A percentile compares a stretch with the other conserved stretches of the same genome.
Evolutionary conservation across 2,329 filamentous ascomycete genomes (phyloP).

Genomic region (Fusarium avenaceum): DNA sequence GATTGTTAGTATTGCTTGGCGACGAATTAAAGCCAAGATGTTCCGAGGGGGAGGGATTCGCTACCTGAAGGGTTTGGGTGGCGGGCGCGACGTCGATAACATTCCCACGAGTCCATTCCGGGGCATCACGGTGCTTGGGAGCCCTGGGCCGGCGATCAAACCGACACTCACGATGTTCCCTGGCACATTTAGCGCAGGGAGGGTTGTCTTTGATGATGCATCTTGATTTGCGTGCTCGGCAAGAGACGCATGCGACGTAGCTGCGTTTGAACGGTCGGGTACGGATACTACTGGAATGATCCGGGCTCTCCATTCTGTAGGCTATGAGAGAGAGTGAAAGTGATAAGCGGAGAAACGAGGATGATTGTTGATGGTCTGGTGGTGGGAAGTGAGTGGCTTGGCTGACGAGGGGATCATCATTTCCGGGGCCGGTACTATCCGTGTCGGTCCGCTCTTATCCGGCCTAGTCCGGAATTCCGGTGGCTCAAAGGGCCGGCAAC

Average conservation of each 20-base stretch:
- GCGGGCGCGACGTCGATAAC: too few relatives aligned
- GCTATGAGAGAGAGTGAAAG: not conserved
- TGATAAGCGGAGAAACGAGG: too few relatives aligned
- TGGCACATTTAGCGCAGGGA: slow-evolving; percentile 33
- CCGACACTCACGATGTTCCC: slow-evolving; percentile 34
- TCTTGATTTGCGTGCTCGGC: slow-evolving; percentile 33
- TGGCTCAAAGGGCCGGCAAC: too few relatives aligned
- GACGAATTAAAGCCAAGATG: not conserved
- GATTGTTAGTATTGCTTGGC: slow-evolving; percentile 1
- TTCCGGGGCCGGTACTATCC: slow-evolving; percentile 20
- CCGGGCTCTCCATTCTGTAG: slow-evolving; percentile 23
- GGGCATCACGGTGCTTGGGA: slow-evolving; percentile 26
- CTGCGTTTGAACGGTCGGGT: slow-evolving; percentile 34
- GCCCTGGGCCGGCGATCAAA: slow-evolving; percentile 30
- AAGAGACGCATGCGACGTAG: slow-evolving; percentile 37
- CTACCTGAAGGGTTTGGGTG: too few relatives aligned
- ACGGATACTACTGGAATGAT: slow-evolving; percentile 1
- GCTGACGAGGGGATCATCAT: not conserved
- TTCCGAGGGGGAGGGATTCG: not conserved
- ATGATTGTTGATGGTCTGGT: too few relatives aligned
- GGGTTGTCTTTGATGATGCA: slow-evolving; percentile 38
- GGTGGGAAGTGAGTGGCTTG: too few relatives aligned
- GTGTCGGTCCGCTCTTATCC: slow-evolving; percentile 20
- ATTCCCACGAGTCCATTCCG: slow-evolving; percentile 21
- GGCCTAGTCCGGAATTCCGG: too few relatives aligned